phyloP scores from a whole-genome alignment of 148 eudicot species.

The Linanthus parryae region DNA sequence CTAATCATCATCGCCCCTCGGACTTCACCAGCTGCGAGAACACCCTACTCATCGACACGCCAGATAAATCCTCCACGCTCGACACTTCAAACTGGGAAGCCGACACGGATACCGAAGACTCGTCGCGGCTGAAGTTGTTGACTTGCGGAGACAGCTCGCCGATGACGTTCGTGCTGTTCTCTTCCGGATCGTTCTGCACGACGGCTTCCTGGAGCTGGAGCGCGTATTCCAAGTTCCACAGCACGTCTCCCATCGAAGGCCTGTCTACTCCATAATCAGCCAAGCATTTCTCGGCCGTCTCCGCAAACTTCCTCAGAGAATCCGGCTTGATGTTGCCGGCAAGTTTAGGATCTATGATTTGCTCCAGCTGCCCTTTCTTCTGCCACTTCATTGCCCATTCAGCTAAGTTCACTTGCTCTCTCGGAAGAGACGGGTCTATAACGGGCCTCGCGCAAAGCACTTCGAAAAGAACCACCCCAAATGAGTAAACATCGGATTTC shows the following conservation, averaged over 20 bases:
- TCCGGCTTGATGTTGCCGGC: conserved; percentile 59
- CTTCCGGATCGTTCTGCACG: conserved; percentile 54
- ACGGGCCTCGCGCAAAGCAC: conserved; percentile 91
- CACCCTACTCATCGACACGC: conserved; percentile 74
- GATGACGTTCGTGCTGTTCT: conserved; percentile 61
- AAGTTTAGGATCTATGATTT: conserved; percentile 60
- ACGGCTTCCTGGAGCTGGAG: conserved; percentile 82
- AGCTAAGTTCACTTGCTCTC: conserved; percentile 87
- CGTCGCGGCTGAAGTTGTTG: conserved; percentile 23
- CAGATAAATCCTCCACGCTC: conserved; percentile 48
- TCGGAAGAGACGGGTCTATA: conserved; percentile 78
- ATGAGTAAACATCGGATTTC: conserved; percentile 92
- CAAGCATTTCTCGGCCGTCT: conserved; percentile 91
- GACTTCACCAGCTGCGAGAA: conserved; percentile 80
- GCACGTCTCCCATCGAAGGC: conserved; percentile 93
- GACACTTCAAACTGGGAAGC: conserved; percentile 29
- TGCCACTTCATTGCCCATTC: conserved; percentile 96
- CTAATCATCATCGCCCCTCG: conserved; percentile 65
- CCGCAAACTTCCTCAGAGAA: conserved; percentile 77
- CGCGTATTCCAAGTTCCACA: conserved; percentile 88
- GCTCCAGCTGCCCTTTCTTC: conserved; percentile 72
- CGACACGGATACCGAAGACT: conserved; percentile 25
- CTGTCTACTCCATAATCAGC: conserved; percentile 87
- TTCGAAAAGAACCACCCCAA: conserved; percentile 86
- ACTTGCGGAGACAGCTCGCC: conserved; percentile 58